Conservation (phyloP, 108 stramenopile species). For the Nitzschia sp. region DNA sequence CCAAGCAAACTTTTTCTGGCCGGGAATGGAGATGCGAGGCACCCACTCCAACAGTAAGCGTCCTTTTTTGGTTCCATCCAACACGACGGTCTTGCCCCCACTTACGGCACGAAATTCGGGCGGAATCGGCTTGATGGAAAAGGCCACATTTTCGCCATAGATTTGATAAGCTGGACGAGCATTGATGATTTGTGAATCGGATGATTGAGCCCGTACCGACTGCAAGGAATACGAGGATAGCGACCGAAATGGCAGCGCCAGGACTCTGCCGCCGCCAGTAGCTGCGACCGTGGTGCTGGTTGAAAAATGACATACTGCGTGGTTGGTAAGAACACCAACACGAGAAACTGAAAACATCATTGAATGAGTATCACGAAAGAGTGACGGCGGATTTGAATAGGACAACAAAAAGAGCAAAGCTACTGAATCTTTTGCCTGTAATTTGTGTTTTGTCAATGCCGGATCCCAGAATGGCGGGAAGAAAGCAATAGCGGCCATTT, state of each 20-base stretch:
- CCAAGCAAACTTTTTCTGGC: slow-evolving; percentile 19
- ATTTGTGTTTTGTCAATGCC: too few relatives aligned
- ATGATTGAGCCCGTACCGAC: neutral
- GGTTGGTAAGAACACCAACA: too few relatives aligned
- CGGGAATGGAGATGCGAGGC: neutral
- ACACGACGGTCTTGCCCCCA: neutral
- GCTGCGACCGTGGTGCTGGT: too few relatives aligned
- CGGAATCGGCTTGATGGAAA: slow-evolving; percentile 28
- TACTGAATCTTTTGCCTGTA: too few relatives aligned
- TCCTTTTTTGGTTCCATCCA: slow-evolving; percentile 27
- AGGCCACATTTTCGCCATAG: slow-evolving; percentile 32
- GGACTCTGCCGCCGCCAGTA: too few relatives aligned
- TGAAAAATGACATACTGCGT: too few relatives aligned
- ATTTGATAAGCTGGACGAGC: slow-evolving; percentile 29
- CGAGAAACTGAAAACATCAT: too few relatives aligned
- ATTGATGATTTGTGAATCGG: slow-evolving; percentile 1
- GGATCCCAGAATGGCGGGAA: too few relatives aligned
- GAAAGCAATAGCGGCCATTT: too few relatives aligned
- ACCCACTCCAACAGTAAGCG: slow-evolving; percentile 29
- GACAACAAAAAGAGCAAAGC: too few relatives aligned
- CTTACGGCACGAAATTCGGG: slow-evolving; percentile 29
- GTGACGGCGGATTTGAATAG: too few relatives aligned
- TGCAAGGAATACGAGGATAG: slow-evolving; percentile 12
- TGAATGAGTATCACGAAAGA: too few relatives aligned
- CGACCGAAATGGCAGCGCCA: neutral